Evolutionary conservation across 768 basidiomycete genomes (phyloP), one percentile per base, ranked within the genome.

Genomic region (Tulasnella sp.): DNA sequence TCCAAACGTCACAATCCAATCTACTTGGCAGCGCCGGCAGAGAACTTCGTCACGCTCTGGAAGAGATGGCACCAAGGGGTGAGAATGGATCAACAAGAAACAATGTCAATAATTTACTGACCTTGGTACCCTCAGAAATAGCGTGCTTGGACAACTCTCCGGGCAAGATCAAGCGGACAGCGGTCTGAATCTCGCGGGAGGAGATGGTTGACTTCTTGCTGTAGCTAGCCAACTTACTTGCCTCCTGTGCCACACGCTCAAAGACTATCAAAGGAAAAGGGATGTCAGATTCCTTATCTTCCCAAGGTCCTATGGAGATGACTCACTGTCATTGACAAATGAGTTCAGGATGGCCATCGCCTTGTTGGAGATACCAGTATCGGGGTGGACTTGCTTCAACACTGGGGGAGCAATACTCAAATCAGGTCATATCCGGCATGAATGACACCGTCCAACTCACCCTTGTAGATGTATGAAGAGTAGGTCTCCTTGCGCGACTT

Each of bases 151-250:
- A 88, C 44, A 98, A 82, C 75, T 97, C 94, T 74, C 94, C 95
- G 61, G 94, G 93, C 23, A 98, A 84, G 69, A 98, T 96, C 45
- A 96, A 80, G 58, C 94, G 87, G 55, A 96, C 94, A 38, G 90
- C 80, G 30, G 95, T 98, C 75, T 97, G 95, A 69, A 98, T 98
- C 74, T 98, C 95, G 61, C 95, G 88, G 23, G 92, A 96, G 19
- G 94, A 95, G 72, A 98, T 98, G 47, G 95, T 97, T 2, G 95
- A 96, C 75, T 96, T 95, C 82, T 97, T 95, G 58, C 94, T 95
- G 80, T 99, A 99, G 0, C 90, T 82, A 61, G 95, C 92, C 68
- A 98, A 90, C 75, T 96, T 91, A 64, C 88, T 90, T 51, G 90
- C 88, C 67, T 91, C 89, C 13, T 83, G 84, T 3, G 89, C 91